Percentiles rank a stretch among this genome's conserved stretches.
Evolutionary conservation across 768 basidiomycete species (phyloP).

Genomic region (Russula sp.): DNA sequence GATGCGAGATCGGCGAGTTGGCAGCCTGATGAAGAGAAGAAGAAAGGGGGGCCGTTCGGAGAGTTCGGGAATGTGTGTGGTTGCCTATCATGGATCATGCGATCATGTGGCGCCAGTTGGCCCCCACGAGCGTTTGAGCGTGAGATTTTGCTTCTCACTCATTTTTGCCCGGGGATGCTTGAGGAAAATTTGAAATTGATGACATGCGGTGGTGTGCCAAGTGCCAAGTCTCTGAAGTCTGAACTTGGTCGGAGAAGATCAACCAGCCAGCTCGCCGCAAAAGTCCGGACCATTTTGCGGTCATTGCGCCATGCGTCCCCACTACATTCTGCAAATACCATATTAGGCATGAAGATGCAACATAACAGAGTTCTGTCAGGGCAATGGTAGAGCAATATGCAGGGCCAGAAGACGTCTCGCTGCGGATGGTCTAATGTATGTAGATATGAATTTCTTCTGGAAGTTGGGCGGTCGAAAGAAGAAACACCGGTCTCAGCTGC

Average conservation of each 20-base stretch:
- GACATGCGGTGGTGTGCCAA: too few species aligned
- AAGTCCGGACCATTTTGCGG: background rate
- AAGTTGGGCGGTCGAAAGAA: background rate
- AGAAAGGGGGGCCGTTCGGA: too few species aligned
- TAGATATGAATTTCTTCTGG: background rate
- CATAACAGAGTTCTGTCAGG: background rate
- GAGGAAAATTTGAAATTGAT: background rate
- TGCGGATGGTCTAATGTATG: background rate
- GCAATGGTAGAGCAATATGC: background rate
- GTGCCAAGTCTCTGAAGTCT: too few species aligned
- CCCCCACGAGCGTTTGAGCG: background rate
- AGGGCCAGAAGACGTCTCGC: background rate
- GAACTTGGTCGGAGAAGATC: background rate
- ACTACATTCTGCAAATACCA: background rate
- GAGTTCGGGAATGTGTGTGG: too few species aligned
- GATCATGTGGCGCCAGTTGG: background rate
- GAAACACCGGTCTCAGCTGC: background rate
- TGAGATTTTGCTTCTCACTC: background rate
- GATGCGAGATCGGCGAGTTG: background rate
- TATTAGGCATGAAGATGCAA: background rate
- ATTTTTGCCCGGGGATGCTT: background rate
- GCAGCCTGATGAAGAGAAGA: background rate
- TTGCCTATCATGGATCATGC: background rate
- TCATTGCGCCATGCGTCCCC: background rate
- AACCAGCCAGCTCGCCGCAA: too few species aligned